Base-by-base conservation (phyloP, 257 asterid species). In the Scutellaria barbata region DNA sequence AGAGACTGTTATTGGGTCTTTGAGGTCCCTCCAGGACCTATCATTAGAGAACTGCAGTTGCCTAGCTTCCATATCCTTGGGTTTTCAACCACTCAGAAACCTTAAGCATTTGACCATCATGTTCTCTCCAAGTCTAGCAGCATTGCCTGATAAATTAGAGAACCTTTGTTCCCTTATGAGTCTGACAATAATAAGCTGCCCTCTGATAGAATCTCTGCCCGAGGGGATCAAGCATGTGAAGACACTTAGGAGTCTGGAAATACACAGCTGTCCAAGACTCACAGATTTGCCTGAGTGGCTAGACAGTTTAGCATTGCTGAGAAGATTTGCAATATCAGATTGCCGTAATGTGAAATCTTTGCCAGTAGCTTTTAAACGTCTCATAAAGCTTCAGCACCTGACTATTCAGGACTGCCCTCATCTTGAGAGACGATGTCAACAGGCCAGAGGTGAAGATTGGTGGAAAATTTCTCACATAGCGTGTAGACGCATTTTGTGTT, bases 11-110 rank as follows among this genome's bases (percentile, higher is more conserved):
- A 64, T 63, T 9, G 73, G 66, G 39, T 48, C 63, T 20, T 40
- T 78, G 52, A 59, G 48, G 12, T 73, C 78, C 18, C 82, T 78
- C 5, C 74, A 59, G 30, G 53, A 35, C 22, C 42, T 78, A 56
- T 50, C 76, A 17, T 16, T 78, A 8, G 82, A 78, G 35, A 78
- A 78, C 17, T 73, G 82, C 67, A 67, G 54, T 8, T 37, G 41
- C 40, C 37, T 51, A 53, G 22, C 51, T 6, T 55, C 67, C 9
- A 33, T 74, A 20, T 74, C 78, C 6, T 51, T 51, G 1, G 73
- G 73, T 14, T 47, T 39, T 42, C 62, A 18, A 61, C 68, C 55
- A 8, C 68, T 58, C 30, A 35, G 46, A 35, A 30, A 73, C 35
- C 62, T 66, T 6, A 52, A 65, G 48, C 68, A 74, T 20, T 30